phyloP scores from a whole-genome alignment of 345 rosid genomes.

The Tarenaya hassleriana region DNA sequence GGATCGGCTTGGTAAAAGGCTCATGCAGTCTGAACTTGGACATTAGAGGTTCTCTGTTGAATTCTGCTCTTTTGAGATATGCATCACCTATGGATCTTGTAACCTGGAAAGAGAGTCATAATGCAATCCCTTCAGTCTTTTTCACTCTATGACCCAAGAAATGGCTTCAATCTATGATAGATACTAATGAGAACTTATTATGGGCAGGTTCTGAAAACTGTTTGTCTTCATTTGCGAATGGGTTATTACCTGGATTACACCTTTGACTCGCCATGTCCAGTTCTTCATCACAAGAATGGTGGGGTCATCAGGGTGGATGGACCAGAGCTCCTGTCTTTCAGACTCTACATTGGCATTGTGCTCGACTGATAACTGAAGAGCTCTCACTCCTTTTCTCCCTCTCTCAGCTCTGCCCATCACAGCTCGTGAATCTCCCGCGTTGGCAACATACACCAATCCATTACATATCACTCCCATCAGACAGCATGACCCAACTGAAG shows the following conservation, averaged over 20 bases:
- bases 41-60: slow-evolving; percentile 68
- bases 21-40: slow-evolving; percentile 48
- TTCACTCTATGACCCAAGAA: not conserved
- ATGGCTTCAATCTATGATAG: not conserved
- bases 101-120: slow-evolving; percentile 35
- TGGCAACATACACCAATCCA: slow-evolving; percentile 58
- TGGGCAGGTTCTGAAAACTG: slow-evolving; percentile 2
- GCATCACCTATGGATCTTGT: slow-evolving; percentile 86
- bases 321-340: slow-evolving; percentile 56
- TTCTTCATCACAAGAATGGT: slow-evolving; percentile 56
- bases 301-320: slow-evolving; percentile 59
- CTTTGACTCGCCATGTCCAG: slow-evolving; percentile 76
- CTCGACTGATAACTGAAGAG: slow-evolving; percentile 63
- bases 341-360: slow-evolving; percentile 64
- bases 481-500: slow-evolving; percentile 79
- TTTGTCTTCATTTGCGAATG: too few relatives aligned
- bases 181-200: not conserved
- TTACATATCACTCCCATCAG: slow-evolving; percentile 57
- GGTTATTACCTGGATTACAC: slow-evolving; percentile 72
- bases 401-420: slow-evolving; percentile 56
- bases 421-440: slow-evolving; percentile 70
- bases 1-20: slow-evolving; percentile 56
- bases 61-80: slow-evolving; percentile 63
- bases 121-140: slow-evolving; percentile 11
- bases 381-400: slow-evolving; percentile 31